phyloP scores from a whole-genome alignment of 2,329 filamentous ascomycete species.

The Geosmithia morbida region DNA sequence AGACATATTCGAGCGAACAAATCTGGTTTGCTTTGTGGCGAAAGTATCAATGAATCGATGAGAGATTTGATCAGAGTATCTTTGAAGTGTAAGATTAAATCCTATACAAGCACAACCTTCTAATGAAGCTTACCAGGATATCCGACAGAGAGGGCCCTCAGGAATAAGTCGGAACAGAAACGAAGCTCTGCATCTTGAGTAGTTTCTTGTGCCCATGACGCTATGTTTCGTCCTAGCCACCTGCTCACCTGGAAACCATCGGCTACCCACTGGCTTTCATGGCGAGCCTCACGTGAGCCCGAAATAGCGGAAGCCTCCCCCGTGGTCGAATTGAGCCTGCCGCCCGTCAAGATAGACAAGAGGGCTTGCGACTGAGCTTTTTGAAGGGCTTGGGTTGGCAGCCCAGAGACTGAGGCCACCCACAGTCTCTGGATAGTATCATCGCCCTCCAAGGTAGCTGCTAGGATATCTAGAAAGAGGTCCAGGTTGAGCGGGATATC shows the following conservation, averaged over 20 bases:
- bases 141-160: slow-evolving; percentile 54
- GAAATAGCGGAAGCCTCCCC: slow-evolving; percentile 41
- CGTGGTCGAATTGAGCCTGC: slow-evolving; percentile 31
- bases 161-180: slow-evolving; percentile 30
- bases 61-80: slow-evolving; percentile 23
- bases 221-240: slow-evolving; percentile 60
- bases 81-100: slow-evolving; percentile 11
- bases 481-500: slow-evolving; percentile 27
- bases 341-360: slow-evolving; percentile 29
- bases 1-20: slow-evolving; percentile 16
- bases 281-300: slow-evolving; percentile 15
- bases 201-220: slow-evolving; percentile 20
- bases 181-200: slow-evolving; percentile 20
- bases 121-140: slow-evolving; percentile 44
- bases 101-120: background rate
- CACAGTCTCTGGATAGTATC: slow-evolving; percentile 22
- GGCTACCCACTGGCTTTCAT: slow-evolving; percentile 40
- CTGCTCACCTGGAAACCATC: slow-evolving; percentile 48
- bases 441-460: slow-evolving; percentile 22
- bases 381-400: slow-evolving; percentile 10
- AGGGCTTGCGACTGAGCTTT: slow-evolving; percentile 21
- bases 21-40: slow-evolving; percentile 6
- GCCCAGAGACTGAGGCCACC: slow-evolving; percentile 12
- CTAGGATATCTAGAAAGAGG: slow-evolving; percentile 28
- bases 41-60: slow-evolving; percentile 22